Base-by-base conservation (phyloP, 192 early-diverging fungal species). In the Obelidium mucronatum region DNA sequence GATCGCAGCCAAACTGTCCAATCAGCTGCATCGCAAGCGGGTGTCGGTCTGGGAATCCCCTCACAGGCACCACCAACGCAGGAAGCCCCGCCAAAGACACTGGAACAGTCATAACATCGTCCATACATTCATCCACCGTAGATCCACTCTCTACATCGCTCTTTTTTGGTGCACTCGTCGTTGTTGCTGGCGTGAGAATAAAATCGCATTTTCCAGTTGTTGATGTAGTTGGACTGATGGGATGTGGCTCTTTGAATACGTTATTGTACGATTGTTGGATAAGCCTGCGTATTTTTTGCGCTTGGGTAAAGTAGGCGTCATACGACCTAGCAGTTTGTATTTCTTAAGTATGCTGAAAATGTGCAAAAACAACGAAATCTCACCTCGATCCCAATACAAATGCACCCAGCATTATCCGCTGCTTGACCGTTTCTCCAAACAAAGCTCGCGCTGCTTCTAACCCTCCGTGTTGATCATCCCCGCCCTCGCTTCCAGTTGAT, bases 71-170 rank as follows among this genome's bases (percentile, higher is more conserved):
- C 13, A 55, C 71, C 24, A 83, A n/a, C 2, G 81, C 81, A 33
- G 79, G 80, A 11, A 90, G 65, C 37, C 96, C 96, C 0, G 94
- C 95, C 68, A 98, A 81, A 67, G 91, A 94, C 3, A 93, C 92
- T 19, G 96, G 93, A 0, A 97, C 90, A 4, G 95, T 97, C 86
- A 96, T 88, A 19, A 95, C 91, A 84, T 98, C 96, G 75, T 94
- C 92, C 42, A 93, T 81, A 67, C 93, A 97, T n/a, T 98, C 96
- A 75, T 93, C 91, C 48, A 94, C 86, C 91, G 93, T 11, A 83
- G 80, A 42, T 79, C 77, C 22, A 75, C 74, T 22, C 68, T 51
- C 19, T 66, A 76, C 26, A 71, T 79, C 28, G 65, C 42, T 8
- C 22, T 61, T 55, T 35, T 68, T 48, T 17, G 92, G 71, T 19